Evolutionary conservation across 139 green algal genomes (phyloP), one percentile per base, ranked within the genome.

Genomic region (Zygnema cylindricum): DNA sequence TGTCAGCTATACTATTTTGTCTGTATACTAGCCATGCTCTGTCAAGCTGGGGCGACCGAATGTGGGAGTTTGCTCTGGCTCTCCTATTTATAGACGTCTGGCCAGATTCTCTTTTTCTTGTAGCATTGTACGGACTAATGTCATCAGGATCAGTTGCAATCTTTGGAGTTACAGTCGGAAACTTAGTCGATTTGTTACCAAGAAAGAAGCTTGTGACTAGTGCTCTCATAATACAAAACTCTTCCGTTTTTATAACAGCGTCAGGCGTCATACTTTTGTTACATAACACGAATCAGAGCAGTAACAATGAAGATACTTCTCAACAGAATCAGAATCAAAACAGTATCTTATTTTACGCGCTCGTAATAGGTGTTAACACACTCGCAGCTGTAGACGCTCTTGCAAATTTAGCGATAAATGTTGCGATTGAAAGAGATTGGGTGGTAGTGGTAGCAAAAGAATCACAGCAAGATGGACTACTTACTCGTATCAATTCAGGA

Each of bases 51-150:
- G 71, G 71, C 7, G 71, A 79, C 16, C 81, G 83, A 75, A 88
- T 88, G 83, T 88, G 83, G 83, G 83, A 88, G 3, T 88, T 88
- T 79, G 83, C 83, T 35, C 69, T 87, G 7, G 71, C 83, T 21
- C 3, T 88, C 2, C 43, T 88, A 41, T 69, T 88, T 7, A 33
- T 88, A 3, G 22, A 40, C 21, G 43, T 79, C 2, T 55, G 69
- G 69, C 35, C 69, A 11, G 35, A 55, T 55, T 88, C 83, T 7
- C 42, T 88, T 22, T 39, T 88, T 33, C 83, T 88, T 49, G 23
- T 55, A 35, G 83, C 83, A 54, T 21, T 88, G n/a, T 88, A 87
- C 69, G 83, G 83, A 1, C 35, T 88, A 21, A 75, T 88, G 39
- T 71, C 81, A 87, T 63, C 83, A 36, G 69, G 69, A 71, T 88